Evolutionary conservation across 2,329 filamentous ascomycete genomes (phyloP).

Genomic region (Thielaviopsis cerberus): DNA sequence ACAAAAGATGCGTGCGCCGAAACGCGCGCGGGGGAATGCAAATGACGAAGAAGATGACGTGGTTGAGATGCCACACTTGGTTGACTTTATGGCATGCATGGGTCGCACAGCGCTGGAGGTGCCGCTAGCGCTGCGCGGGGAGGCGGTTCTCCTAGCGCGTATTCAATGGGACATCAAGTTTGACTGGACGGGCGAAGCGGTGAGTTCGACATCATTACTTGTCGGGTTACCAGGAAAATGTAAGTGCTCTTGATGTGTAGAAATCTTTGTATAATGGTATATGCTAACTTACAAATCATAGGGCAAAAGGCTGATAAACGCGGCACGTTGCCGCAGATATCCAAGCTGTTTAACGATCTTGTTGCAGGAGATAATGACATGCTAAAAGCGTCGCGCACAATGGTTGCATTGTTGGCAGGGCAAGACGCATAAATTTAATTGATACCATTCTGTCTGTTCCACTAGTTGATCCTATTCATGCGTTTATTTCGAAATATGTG

Average conservation of each 20-base stretch:
- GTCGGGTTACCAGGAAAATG: constrained; percentile 42
- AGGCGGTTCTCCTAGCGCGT: constrained; percentile 24
- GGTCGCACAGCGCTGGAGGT: constrained; percentile 16
- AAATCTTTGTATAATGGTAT: not conserved
- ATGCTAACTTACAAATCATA: constrained; percentile 16
- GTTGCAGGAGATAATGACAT: constrained; percentile 36
- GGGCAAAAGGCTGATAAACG: constrained; percentile 42
- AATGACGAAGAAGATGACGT: constrained; percentile 5
- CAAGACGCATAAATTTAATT: constrained; percentile 1
- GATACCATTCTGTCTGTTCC: not conserved
- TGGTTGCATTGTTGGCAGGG: constrained; percentile 35
- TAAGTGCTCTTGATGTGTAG: constrained; percentile 23
- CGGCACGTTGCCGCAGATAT: constrained; percentile 37
- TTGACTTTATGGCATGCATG: constrained; percentile 1
- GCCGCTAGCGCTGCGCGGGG: constrained; percentile 15
- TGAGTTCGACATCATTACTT: constrained; percentile 35
- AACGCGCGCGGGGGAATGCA: constrained; percentile 14
- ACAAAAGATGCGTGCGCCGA: constrained; percentile 16
- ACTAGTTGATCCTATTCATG: not conserved
- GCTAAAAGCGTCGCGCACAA: constrained; percentile 35
- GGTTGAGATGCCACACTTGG: not conserved
- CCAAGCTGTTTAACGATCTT: constrained; percentile 40
- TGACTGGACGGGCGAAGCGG: constrained; percentile 56
- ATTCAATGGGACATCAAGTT: constrained; percentile 43
- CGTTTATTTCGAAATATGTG: not conserved